phyloP scores from a whole-genome alignment of 176 grass and related monocot species.

The Metroxylon sagu region DNA sequence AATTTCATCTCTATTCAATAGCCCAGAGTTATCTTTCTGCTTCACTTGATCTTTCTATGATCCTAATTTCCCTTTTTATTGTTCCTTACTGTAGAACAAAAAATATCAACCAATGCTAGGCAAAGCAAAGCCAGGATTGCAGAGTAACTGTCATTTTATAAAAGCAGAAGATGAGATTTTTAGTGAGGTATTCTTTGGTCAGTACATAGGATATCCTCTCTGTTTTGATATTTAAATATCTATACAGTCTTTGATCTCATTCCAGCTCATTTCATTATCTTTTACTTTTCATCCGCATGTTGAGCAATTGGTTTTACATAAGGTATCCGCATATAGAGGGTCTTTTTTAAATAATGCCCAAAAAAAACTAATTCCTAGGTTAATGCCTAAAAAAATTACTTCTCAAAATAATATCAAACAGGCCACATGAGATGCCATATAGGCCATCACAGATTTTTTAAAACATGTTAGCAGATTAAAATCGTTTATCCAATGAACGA shows the following conservation, averaged over 20 bases:
- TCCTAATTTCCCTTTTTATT: constrained; percentile 1
- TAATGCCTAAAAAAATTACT: too few relatives aligned
- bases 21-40: neutral
- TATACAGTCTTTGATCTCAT: constrained; percentile 24
- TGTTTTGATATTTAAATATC: neutral
- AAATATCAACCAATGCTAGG: constrained; percentile 25
- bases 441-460: too few relatives aligned
- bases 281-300: constrained; percentile 58
- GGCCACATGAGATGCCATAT: too few relatives aligned
- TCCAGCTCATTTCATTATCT: constrained; percentile 72
- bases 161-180: constrained; percentile 89
- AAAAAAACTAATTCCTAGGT: too few relatives aligned
- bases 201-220: too few relatives aligned
- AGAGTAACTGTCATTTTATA: constrained; percentile 55
- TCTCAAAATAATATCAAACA: too few relatives aligned
- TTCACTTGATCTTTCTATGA: neutral
- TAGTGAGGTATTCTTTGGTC: constrained; percentile 37
- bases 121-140: constrained; percentile 29
- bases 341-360: too few relatives aligned
- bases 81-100: constrained; percentile 25
- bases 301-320: constrained; percentile 41
- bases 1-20: too few relatives aligned
- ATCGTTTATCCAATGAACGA: too few relatives aligned
- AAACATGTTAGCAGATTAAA: too few relatives aligned
- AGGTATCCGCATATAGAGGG: constrained; percentile 32